phyloP scores from a whole-genome alignment of 345 rosid genomes.

The Cardiospermum halicacabum region DNA sequence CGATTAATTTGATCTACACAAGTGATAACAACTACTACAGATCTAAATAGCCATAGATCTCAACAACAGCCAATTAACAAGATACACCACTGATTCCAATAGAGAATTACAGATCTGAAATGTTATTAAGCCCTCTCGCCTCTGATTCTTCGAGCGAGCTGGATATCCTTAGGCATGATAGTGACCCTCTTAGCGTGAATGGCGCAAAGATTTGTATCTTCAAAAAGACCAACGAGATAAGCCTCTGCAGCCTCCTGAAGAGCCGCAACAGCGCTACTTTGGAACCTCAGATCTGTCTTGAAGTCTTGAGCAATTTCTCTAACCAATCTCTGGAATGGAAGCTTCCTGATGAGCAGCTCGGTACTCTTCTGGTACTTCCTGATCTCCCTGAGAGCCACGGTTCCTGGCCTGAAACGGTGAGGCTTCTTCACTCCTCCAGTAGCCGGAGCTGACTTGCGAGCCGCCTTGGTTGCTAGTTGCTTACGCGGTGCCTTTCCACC shows the following conservation, averaged over 20 bases:
- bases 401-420: slow-evolving; percentile 60
- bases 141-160: slow-evolving; percentile 52
- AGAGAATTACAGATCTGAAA: background rate
- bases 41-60: background rate
- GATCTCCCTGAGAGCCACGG: slow-evolving; percentile 50
- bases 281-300: slow-evolving; percentile 52
- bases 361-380: slow-evolving; percentile 57
- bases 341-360: slow-evolving; percentile 48
- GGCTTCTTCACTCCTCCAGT: slow-evolving; percentile 70
- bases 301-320: slow-evolving; percentile 63
- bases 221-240: slow-evolving; percentile 43
- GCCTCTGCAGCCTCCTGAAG: slow-evolving; percentile 59
- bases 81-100: too few species aligned
- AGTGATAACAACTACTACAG: background rate
- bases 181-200: slow-evolving; percentile 64
- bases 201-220: slow-evolving; percentile 49
- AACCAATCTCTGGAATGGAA: slow-evolving; percentile 50
- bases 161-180: slow-evolving; percentile 63
- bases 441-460: slow-evolving; percentile 58
- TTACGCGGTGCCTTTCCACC: slow-evolving; percentile 65
- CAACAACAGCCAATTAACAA: background rate
- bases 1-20: background rate
- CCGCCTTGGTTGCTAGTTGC: slow-evolving; percentile 60
- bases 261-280: slow-evolving; percentile 52
- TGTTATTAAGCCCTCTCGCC: slow-evolving; percentile 28